A percentile compares a stretch with the other conserved stretches of the same genome.
Conservation (phyloP, 2,329 filamentous ascomycete genomes). For the Claviceps arundinis region DNA sequence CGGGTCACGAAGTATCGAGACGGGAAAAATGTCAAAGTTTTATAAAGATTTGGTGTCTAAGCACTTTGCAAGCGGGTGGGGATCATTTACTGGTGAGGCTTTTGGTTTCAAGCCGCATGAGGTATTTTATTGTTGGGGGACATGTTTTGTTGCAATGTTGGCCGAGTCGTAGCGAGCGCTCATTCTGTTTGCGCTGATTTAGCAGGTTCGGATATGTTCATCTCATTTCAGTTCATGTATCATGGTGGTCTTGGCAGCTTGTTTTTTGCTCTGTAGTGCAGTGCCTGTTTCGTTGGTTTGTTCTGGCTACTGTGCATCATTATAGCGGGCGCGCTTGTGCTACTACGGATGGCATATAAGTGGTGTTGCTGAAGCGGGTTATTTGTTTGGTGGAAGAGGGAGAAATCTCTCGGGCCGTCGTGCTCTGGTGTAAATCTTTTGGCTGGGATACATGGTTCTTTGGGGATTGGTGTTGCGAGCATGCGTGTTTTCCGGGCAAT, state of each 20-base stretch:
- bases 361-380: slow-evolving; percentile 18
- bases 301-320: slow-evolving; percentile 16
- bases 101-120: slow-evolving; percentile 24
- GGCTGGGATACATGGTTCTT: neutral
- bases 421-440: slow-evolving; percentile 16
- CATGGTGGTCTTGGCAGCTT: too few relatives aligned
- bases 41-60: slow-evolving; percentile 31
- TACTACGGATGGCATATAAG: slow-evolving; percentile 20
- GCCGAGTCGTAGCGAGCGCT: slow-evolving; percentile 23
- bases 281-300: neutral
- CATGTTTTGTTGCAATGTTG: slow-evolving; percentile 15
- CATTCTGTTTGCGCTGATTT: neutral
- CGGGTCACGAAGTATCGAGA: slow-evolving; percentile 33
- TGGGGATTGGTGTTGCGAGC: slow-evolving; percentile 8
- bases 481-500: slow-evolving; percentile 16
- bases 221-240: too few relatives aligned
- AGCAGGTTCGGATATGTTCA: too few relatives aligned
- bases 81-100: slow-evolving; percentile 14
- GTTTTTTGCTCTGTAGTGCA: slow-evolving; percentile 9
- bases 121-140: slow-evolving; percentile 9
- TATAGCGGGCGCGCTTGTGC: slow-evolving; percentile 12
- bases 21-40: slow-evolving; percentile 28
- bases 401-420: slow-evolving; percentile 17
- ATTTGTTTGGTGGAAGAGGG: slow-evolving; percentile 10
- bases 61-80: slow-evolving; percentile 15